These are phyloP conservation scores for Entophlyctis luteolus DNA, from an alignment of 192 early-diverging fungal genomes.

Conservation along the genomic window DNA sequence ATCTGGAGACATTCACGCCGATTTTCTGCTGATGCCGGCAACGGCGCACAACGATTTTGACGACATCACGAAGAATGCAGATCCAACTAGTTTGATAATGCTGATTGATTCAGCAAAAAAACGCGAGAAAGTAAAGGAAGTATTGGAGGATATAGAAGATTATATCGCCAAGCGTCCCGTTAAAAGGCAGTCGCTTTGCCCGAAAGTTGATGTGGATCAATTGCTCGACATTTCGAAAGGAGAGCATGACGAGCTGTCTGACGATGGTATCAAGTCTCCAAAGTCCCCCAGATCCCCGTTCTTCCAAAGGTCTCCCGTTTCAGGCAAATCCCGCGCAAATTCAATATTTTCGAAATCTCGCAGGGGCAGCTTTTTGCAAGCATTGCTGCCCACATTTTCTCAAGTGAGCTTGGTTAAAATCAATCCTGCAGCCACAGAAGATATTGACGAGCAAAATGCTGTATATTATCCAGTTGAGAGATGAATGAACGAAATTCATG, in stretches of 20 bases:
- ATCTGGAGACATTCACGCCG: no score
- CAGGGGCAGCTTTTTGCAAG: background rate
- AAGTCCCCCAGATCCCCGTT: no score
- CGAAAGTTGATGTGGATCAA: slow-evolving; percentile 12
- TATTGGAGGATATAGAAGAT: slow-evolving; percentile 8
- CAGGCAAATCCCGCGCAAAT: background rate
- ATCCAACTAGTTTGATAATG: no score
- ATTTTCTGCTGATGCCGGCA: background rate
- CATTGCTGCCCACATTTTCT: background rate
- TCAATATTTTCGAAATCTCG: background rate
- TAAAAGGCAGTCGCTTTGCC: background rate
- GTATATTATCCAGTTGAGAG: slow-evolving; percentile 15
- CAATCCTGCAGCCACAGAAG: background rate
- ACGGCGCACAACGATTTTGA: background rate
- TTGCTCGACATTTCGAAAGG: background rate
- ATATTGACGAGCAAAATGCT: slow-evolving; percentile 1
- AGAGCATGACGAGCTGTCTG: background rate
- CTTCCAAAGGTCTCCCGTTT: no score
- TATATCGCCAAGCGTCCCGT: background rate
- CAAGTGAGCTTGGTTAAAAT: background rate
- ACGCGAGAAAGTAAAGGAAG: slow-evolving; percentile 9
- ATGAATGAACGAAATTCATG: no score
- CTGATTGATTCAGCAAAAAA: background rate
- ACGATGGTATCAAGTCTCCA: background rate
- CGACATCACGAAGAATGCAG: background rate